phyloP scores from a whole-genome alignment of 306 rosid species.

The Glycine soja region DNA sequence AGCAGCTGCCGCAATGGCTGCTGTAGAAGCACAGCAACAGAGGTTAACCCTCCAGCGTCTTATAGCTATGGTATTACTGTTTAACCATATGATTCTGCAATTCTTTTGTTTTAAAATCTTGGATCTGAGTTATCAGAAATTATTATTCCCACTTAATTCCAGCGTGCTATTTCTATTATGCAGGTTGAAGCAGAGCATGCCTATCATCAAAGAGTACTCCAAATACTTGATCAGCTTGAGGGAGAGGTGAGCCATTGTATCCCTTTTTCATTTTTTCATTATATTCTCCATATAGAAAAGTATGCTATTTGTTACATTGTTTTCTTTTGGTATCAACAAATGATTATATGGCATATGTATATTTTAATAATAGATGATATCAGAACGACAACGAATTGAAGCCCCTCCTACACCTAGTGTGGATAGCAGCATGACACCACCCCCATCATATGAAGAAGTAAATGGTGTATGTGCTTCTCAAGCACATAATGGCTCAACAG shows the following conservation, averaged over 20 bases:
- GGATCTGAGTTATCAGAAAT: conserved; percentile 27
- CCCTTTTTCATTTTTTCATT: conserved; percentile 30
- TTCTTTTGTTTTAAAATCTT: conserved; percentile 21
- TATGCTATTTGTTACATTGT: conserved; percentile 30
- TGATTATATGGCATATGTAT: conserved; percentile 38
- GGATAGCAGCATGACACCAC: conserved; percentile 80
- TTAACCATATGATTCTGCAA: conserved; percentile 33
- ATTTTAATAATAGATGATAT: conserved; percentile 70
- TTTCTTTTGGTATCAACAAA: conserved; percentile 41
- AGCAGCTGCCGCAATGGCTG: conserved; percentile 97
- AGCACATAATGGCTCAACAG: conserved; percentile 71
- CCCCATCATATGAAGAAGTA: conserved; percentile 89
- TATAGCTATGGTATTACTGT: conserved; percentile 77
- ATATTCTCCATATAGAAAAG: background rate
- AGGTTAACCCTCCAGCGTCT: conserved; percentile 96
- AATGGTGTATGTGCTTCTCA: conserved; percentile 84
- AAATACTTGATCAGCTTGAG: conserved; percentile 91
- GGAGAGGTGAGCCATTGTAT: conserved; percentile 71
- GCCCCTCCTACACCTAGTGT: conserved; percentile 80
- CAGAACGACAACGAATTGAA: conserved; percentile 90
- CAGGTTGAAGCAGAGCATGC: conserved; percentile 95
- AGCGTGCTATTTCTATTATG: conserved; percentile 43
- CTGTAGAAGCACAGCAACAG: conserved; percentile 99
- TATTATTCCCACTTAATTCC: conserved; percentile 20
- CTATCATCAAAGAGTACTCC: conserved; percentile 87